Conservation (phyloP, 2,329 filamentous ascomycete species). For the Cercospora nicotianae region DNA sequence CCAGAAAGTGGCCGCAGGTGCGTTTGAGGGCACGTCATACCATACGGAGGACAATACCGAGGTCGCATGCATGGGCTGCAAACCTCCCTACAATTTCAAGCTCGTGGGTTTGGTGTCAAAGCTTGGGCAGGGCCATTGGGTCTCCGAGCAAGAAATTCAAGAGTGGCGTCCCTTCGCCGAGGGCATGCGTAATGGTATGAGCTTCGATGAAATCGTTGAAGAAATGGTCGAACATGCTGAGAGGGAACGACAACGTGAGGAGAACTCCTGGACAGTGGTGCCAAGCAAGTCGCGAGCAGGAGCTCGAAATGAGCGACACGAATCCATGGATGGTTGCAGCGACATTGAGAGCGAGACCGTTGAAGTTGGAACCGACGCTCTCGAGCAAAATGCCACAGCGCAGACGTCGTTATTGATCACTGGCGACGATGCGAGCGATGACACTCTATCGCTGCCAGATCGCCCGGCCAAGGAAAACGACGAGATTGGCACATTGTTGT, state of each 20-base stretch:
- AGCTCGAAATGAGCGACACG: not conserved
- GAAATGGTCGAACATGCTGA: not conserved
- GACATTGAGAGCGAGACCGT: not conserved
- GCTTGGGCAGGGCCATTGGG: not conserved
- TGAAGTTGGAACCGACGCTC: not conserved
- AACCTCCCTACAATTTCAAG: not conserved
- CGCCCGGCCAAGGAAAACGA: not conserved
- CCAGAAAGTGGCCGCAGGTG: not conserved
- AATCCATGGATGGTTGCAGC: not conserved
- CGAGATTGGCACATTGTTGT: not conserved
- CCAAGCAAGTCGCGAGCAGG: not conserved
- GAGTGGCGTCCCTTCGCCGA: too few relatives aligned
- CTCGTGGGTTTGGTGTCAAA: not conserved
- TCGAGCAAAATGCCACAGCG: too few relatives aligned
- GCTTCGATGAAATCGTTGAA: not conserved
- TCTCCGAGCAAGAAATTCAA: too few relatives aligned
- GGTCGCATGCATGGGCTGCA: not conserved
- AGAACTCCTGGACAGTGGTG: not conserved
- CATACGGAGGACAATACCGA: not conserved
- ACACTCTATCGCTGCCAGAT: not conserved
- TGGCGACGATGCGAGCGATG: not conserved
- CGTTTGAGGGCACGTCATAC: not conserved
- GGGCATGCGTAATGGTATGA: not conserved
- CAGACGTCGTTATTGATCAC: not conserved
- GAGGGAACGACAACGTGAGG: not conserved